Conservation (phyloP, 257 asterid species). For the Schizonepeta tenuifolia region DNA sequence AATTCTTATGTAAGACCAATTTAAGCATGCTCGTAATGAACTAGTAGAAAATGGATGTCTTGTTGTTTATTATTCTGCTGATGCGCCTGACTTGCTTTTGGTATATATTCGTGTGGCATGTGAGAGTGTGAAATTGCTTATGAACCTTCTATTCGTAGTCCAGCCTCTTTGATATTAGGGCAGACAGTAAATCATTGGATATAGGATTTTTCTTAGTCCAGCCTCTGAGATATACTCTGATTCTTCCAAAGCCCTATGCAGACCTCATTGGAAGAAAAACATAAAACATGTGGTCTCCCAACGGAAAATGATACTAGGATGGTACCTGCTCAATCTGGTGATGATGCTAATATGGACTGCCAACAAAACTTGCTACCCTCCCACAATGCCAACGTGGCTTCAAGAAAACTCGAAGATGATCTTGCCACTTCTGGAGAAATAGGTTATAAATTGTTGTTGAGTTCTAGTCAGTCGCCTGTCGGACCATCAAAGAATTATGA, state of each 20-base stretch:
- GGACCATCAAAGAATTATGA: slow-evolving; percentile 48
- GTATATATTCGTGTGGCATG: background rate
- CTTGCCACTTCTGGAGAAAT: slow-evolving; percentile 48
- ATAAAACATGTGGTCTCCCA: slow-evolving; percentile 43
- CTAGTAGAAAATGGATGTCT: slow-evolving; percentile 10
- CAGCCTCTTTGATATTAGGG: background rate
- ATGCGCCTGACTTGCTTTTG: background rate
- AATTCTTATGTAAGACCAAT: slow-evolving; percentile 61
- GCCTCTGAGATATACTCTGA: slow-evolving; percentile 34
- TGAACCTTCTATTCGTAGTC: background rate
- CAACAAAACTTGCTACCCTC: slow-evolving; percentile 39
- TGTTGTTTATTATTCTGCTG: background rate
- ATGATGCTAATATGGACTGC: slow-evolving; percentile 41
- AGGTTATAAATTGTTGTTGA: slow-evolving; percentile 48
- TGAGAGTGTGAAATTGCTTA: background rate
- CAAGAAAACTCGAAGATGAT: slow-evolving; percentile 38
- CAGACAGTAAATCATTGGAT: background rate
- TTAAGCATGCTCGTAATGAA: slow-evolving; percentile 20
- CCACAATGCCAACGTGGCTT: slow-evolving; percentile 39
- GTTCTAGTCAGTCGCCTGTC: slow-evolving; percentile 39
- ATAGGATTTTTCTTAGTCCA: slow-evolving; percentile 4
- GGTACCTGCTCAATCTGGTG: slow-evolving; percentile 44
- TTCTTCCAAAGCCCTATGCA: slow-evolving; percentile 56
- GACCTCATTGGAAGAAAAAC: slow-evolving; percentile 54
- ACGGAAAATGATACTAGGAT: slow-evolving; percentile 44